phyloP scores from a whole-genome alignment of 1,284 basidiomycete species.

The Macrocybe sp. region DNA sequence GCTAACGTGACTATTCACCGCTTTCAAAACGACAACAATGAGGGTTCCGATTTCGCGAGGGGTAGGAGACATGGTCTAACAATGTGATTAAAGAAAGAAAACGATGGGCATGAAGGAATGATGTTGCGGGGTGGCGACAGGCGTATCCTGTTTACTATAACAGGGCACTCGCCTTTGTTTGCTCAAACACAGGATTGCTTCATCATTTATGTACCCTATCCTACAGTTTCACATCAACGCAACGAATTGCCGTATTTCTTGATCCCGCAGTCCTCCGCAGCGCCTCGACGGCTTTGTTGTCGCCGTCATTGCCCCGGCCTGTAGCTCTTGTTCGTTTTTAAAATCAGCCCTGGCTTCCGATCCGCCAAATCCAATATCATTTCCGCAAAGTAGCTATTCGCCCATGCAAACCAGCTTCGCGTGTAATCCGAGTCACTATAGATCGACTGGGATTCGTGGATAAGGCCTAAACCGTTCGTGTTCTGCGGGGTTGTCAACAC shows the following conservation, averaged over 20 bases:
- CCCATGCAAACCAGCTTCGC: conserved; percentile 81
- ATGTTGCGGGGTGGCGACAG: neutral
- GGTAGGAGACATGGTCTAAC: conserved; percentile 42
- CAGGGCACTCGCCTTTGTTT: conserved; percentile 1
- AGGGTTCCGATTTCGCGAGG: conserved; percentile 87
- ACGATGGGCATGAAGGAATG: conserved; percentile 14
- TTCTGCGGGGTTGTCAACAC: conserved; percentile 37
- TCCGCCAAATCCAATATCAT: conserved; percentile 74
- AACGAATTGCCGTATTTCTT: neutral
- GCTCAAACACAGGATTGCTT: neutral
- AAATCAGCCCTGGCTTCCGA: conserved; percentile 65
- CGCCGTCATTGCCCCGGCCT: conserved; percentile 32
- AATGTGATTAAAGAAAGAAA: conserved; percentile 7
- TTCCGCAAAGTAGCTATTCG: conserved; percentile 75
- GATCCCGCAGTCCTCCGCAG: conserved; percentile 3
- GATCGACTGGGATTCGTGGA: conserved; percentile 71
- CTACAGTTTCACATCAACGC: neutral
- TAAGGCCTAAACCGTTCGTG: conserved; percentile 68
- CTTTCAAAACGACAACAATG: conserved; percentile 92
- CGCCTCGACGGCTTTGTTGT: neutral
- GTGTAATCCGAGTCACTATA: conserved; percentile 57
- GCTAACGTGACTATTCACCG: conserved; percentile 56
- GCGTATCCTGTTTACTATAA: neutral
- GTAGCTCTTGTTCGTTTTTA: conserved; percentile 50
- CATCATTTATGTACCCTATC: neutral